phyloP scores from a whole-genome alignment of 371 early-diverging fungal genomes.

The Lichtheimia ornata region DNA sequence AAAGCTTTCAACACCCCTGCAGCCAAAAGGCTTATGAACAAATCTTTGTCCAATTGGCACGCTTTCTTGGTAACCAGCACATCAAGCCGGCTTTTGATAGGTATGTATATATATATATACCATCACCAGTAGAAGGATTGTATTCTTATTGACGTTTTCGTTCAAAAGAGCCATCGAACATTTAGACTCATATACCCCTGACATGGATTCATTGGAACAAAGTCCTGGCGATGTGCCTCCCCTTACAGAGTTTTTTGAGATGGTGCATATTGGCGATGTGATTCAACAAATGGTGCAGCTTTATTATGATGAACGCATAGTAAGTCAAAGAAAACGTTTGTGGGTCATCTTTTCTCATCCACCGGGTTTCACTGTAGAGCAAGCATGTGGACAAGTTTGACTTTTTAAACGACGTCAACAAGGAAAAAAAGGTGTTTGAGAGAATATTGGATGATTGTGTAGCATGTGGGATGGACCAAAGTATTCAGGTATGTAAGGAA shows the following conservation, averaged over 20 bases:
- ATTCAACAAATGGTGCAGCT: slow-evolving; percentile 88
- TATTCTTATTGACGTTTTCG: neutral
- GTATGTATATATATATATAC: slow-evolving; percentile 42
- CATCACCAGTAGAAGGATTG: neutral
- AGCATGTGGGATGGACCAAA: slow-evolving; percentile 83
- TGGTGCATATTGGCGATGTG: slow-evolving; percentile 86
- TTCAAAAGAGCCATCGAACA: slow-evolving; percentile 58
- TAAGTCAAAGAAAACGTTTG: slow-evolving; percentile 21
- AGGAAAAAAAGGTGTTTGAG: slow-evolving; percentile 85
- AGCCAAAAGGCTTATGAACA: slow-evolving; percentile 61
- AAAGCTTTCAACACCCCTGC: neutral
- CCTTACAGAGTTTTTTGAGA: slow-evolving; percentile 81
- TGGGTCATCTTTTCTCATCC: neutral
- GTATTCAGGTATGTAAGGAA: slow-evolving; percentile 69
- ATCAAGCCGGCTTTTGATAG: slow-evolving; percentile 70
- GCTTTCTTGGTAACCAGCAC: slow-evolving; percentile 62
- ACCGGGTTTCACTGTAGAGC: slow-evolving; percentile 9
- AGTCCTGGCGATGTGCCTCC: slow-evolving; percentile 43
- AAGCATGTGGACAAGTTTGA: slow-evolving; percentile 79
- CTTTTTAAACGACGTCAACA: slow-evolving; percentile 79
- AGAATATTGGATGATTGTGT: slow-evolving; percentile 80
- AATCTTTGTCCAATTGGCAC: slow-evolving; percentile 63
- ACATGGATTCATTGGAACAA: slow-evolving; percentile 25
- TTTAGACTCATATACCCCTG: slow-evolving; percentile 54
- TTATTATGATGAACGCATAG: slow-evolving; percentile 74